phyloP scores from a whole-genome alignment of 1,139 yeast genomes.

The Pneumocystis oryctolagi region DNA sequence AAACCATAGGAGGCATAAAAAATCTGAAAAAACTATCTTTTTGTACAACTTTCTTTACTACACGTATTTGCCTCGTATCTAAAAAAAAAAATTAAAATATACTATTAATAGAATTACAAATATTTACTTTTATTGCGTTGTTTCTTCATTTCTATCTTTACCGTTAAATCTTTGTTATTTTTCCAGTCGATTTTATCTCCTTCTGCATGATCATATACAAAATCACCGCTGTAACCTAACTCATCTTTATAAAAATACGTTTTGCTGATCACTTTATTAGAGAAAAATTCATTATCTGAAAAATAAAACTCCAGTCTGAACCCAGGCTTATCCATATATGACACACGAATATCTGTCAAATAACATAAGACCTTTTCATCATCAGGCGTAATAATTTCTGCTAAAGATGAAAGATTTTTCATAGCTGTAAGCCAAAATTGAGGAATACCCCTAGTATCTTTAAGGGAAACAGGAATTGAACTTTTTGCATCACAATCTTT shows the following conservation, averaged over 20 bases:
- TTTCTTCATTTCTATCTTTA: slow-evolving; percentile 81
- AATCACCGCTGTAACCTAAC: slow-evolving; percentile 88
- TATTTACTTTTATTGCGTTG: slow-evolving; percentile 69
- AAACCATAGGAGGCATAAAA: slow-evolving; percentile 83
- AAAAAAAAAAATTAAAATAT: neutral
- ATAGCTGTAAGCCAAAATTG: slow-evolving; percentile 93
- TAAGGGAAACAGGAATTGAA: slow-evolving; percentile 34
- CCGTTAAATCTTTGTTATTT: slow-evolving; percentile 70
- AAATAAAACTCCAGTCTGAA: slow-evolving; percentile 77
- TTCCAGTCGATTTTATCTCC: slow-evolving; percentile 81
- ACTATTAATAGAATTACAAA: neutral
- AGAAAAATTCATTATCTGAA: slow-evolving; percentile 57
- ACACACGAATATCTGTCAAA: slow-evolving; percentile 59
- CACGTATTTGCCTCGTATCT: slow-evolving; percentile 85
- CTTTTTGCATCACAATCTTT: slow-evolving; percentile 22
- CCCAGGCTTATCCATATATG: slow-evolving; percentile 79
- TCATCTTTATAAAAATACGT: slow-evolving; percentile 90
- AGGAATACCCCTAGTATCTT: slow-evolving; percentile 58
- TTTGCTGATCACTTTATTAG: slow-evolving; percentile 57
- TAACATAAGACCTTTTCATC: slow-evolving; percentile 70
- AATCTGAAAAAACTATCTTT: slow-evolving; percentile 88
- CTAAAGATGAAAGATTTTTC: slow-evolving; percentile 67
- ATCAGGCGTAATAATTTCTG: slow-evolving; percentile 78
- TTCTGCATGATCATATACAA: slow-evolving; percentile 91
- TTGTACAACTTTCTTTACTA: slow-evolving; percentile 86